Evolutionary conservation across 176 grass and related monocot species (phyloP).

Genomic region (Carex myosuroides): DNA sequence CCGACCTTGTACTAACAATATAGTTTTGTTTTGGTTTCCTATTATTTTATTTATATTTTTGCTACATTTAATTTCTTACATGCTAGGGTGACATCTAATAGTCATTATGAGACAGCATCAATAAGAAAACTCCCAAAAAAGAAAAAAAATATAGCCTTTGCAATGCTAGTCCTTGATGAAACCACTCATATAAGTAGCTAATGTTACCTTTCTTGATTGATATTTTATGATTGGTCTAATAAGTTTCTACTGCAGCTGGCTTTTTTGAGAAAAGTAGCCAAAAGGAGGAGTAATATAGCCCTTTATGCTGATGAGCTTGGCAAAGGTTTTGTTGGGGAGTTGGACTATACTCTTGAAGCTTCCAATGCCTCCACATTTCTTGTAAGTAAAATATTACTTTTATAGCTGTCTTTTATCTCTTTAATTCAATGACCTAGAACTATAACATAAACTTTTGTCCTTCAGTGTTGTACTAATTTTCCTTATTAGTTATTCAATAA

Average conservation of each 20-base stretch:
- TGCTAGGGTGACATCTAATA: background rate
- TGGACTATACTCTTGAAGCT: slow-evolving; percentile 92
- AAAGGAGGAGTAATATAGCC: slow-evolving; percentile 70
- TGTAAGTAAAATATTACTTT: slow-evolving; percentile 45
- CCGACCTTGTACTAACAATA: background rate
- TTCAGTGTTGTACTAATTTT: background rate
- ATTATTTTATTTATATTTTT: background rate
- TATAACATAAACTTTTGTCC: background rate
- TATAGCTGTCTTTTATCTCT: background rate
- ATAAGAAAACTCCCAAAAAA: background rate
- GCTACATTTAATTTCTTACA: background rate
- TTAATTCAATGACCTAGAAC: background rate
- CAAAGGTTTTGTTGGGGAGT: slow-evolving; percentile 77
- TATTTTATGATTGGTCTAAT: background rate
- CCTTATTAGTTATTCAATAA: background rate
- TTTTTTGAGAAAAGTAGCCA: slow-evolving; percentile 62
- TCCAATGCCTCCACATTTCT: slow-evolving; percentile 75
- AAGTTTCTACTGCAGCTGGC: slow-evolving; percentile 46
- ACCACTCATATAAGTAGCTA: background rate
- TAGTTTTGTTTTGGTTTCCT: background rate
- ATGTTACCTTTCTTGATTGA: background rate
- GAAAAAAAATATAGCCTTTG: background rate
- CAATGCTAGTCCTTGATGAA: background rate
- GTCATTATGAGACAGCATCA: background rate
- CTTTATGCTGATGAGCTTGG: slow-evolving; percentile 95